Base-by-base conservation (phyloP, 2,329 filamentous ascomycete genomes). In the Penicillium paneum region DNA sequence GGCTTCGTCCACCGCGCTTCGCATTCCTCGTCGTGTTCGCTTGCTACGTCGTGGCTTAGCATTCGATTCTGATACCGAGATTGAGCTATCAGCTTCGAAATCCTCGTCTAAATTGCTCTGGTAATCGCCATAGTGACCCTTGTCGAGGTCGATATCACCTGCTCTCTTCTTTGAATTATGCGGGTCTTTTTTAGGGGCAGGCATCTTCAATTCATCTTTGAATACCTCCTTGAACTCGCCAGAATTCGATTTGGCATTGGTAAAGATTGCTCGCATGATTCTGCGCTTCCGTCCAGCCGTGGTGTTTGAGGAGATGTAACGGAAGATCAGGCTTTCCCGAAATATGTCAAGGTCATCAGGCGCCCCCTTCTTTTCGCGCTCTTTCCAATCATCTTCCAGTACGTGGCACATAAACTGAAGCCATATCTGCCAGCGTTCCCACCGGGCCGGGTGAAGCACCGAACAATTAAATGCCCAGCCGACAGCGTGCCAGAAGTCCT, bases 391-490 rank as follows among this genome's bases (percentile, higher is more conserved):
- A 40, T 67, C 71, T 57, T 78, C 72, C 1, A 80, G 63, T 1
- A 75, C 66, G 13, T 76, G 71, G 48, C 77, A 71, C 69, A 96
- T 88, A 57, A 88, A 86, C 32, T 86, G 82, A 13, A 97, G 77
- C 89, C 91, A 96, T 8, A 84, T 74, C 63, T 81, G 85, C 91
- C 92, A 97, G 66, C 86, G 82, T 46, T 79, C 81, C 93, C 94
- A 97, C 19, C 93, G 82, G 38, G 82, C 80, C 1, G 85, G 85
- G 62, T 93, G 80, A 31, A 82, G 71, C 1, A 88, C 81, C 48
- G 90, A 92, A 75, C 93, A 97, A 68, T 93, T 94, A 71, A 97
- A 91, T 0, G 90, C 88, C 94, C 94, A 97, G 3, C 93, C 94
- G 0, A 94, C 81, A 0, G 90, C 83, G 39, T 86, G 83, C 91